A percentile compares a stretch with the other conserved stretches of the same genome.
phyloP scores from a whole-genome alignment of 2,329 filamentous ascomycete species.

The Dactylellina haptotyla region DNA sequence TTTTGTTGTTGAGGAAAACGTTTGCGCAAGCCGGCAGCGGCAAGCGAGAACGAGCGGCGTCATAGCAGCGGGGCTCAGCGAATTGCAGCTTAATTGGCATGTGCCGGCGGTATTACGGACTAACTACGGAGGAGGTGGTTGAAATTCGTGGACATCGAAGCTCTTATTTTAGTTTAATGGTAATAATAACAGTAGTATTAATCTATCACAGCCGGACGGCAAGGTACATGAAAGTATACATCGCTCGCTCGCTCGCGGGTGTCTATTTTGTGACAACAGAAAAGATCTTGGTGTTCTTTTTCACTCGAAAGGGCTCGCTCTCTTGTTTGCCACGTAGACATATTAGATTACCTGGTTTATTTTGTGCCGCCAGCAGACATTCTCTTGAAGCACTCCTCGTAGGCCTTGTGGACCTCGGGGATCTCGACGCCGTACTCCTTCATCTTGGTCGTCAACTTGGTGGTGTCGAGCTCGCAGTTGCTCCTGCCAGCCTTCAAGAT shows the following conservation, averaged over 20 bases:
- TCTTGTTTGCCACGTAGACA: background rate
- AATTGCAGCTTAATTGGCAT: constrained; percentile 7
- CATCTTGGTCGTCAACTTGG: constrained; percentile 71
- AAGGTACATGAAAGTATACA: background rate
- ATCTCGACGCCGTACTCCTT: constrained; percentile 70
- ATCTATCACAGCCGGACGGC: background rate
- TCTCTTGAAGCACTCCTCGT: constrained; percentile 71
- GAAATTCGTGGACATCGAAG: constrained; percentile 8
- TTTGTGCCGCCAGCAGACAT: constrained; percentile 70
- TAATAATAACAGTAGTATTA: background rate
- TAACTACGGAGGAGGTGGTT: background rate
- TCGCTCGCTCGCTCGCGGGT: background rate
- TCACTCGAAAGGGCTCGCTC: too few relatives aligned
- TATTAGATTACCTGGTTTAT: constrained; percentile 63
- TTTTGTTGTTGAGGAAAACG: constrained; percentile 25
- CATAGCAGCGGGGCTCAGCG: constrained; percentile 28
- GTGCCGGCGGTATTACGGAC: constrained; percentile 1
- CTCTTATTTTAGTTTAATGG: constrained; percentile 1
- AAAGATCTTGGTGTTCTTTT: too few relatives aligned
- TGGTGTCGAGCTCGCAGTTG: constrained; percentile 73
- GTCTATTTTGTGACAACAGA: too few relatives aligned
- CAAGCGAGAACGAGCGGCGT: constrained; percentile 40
- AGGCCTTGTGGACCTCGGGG: constrained; percentile 70
- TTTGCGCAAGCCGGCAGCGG: constrained; percentile 44
- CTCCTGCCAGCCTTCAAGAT: constrained; percentile 74